Base-by-base conservation (phyloP, 164 flowering plant genomes). In the Annona cherimola region DNA sequence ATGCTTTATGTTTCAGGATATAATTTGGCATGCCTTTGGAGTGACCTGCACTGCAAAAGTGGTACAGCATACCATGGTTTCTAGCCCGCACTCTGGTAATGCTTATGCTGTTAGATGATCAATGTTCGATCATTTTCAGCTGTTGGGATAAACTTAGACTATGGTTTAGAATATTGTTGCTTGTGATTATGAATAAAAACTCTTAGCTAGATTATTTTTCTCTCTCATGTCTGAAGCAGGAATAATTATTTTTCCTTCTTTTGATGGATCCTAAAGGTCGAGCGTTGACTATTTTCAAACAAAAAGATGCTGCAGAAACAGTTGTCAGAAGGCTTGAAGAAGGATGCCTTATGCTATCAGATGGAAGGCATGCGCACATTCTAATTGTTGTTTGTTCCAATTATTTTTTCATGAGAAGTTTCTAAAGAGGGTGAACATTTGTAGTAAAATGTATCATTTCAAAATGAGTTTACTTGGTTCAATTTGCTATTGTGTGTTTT, bases 251-350 rank as follows among this genome's bases (percentile, higher is more conserved):
- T 67, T 44, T 61, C 76, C 67, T 4, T 66, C 20, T 74, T 35
- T 50, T 50, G 57, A 16, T 50, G 8, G 57, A 50, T 41, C 54
- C 71, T 59, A n/a, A 73, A 94, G 99, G 98, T 76, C 89, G 81
- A 86, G 98, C 99, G 66, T 84, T 85, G 73, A 89, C 83, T 60
- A 80, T 90, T 68, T 87, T 92, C 69, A 89, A 83, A 67, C 67
- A 88, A 69, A 87, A 80, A 73, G 90, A 87, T 61, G 90, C 79
- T 2, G 93, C 94, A 41, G 84, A 84, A n/a, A 82, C 18, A 74
- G 86, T 80, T 4, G 66, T 89, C n/a, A 69, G 62, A 45, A 81
- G 76, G 69, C 79, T 94, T 68, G 79, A 83, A 18, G 77, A 84
- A 14, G 85, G 83, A 54, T 91, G 98, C 80, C 70, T 94, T 61